A percentile compares a stretch with the other conserved stretches of the same genome.
phyloP scores from a whole-genome alignment of 169 alveolate genomes.

The Cryptosporidium xiaoi region DNA sequence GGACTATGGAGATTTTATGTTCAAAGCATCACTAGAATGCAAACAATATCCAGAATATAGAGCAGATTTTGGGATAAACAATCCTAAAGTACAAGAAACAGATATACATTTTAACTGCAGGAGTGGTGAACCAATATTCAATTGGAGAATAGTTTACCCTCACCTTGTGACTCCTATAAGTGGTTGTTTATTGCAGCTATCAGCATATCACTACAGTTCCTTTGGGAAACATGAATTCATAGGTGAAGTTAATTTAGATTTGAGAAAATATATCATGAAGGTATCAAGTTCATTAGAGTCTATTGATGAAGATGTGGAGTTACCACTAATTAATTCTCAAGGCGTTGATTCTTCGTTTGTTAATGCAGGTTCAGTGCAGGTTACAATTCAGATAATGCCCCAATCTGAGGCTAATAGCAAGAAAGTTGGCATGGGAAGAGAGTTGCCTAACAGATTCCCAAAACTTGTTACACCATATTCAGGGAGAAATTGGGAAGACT shows the following conservation, averaged over 20 bases:
- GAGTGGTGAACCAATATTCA: slow-evolving; percentile 87
- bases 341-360: slow-evolving; percentile 74
- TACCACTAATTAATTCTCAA: slow-evolving; percentile 83
- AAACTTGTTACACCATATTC: slow-evolving; percentile 87
- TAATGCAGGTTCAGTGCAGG: slow-evolving; percentile 86
- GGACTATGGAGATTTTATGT: slow-evolving; percentile 68
- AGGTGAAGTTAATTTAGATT: slow-evolving; percentile 89
- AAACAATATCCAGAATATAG: slow-evolving; percentile 83
- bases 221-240: slow-evolving; percentile 86
- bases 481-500: slow-evolving; percentile 93
- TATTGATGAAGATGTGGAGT: slow-evolving; percentile 86
- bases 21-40: slow-evolving; percentile 85
- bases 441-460: slow-evolving; percentile 90
- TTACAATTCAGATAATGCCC: slow-evolving; percentile 89
- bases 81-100: slow-evolving; percentile 84
- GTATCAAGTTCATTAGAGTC: slow-evolving; percentile 85
- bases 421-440: slow-evolving; percentile 89
- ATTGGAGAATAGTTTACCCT: slow-evolving; percentile 92
- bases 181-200: slow-evolving; percentile 89
- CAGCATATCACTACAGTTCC: slow-evolving; percentile 87
- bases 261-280: slow-evolving; percentile 84
- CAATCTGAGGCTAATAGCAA: slow-evolving; percentile 90
- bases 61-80: slow-evolving; percentile 69
- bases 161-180: slow-evolving; percentile 86
- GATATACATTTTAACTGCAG: slow-evolving; percentile 91